A percentile compares a stretch with the other conserved stretches of the same genome.
Evolutionary conservation across 2,329 filamentous ascomycete species (phyloP).

Genomic region (Sporothrix sp.): DNA sequence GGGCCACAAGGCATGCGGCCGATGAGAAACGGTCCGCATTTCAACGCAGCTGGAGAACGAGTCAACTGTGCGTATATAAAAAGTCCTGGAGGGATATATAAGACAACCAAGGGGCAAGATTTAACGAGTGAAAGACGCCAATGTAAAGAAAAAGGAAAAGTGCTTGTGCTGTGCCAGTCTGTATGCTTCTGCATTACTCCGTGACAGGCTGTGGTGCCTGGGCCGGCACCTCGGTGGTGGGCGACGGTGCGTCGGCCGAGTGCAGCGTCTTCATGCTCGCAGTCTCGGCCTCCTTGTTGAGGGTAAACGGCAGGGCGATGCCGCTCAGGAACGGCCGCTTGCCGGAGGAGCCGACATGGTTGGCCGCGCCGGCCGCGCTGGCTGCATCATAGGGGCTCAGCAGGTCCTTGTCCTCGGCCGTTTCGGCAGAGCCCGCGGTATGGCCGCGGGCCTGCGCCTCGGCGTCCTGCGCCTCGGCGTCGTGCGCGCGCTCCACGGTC

Average conservation of each 20-base stretch:
- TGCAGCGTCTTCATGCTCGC: slow-evolving; percentile 62
- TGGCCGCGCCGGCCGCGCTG: slow-evolving; percentile 26
- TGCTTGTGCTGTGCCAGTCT: too few species aligned
- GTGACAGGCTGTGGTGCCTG: too few species aligned
- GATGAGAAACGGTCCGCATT: too few species aligned
- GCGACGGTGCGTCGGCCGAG: slow-evolving; percentile 23
- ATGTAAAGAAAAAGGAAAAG: neutral
- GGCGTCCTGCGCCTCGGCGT: slow-evolving; percentile 31
- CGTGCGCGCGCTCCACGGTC: slow-evolving; percentile 52
- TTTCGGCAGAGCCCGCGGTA: neutral
- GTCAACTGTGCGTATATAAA: too few species aligned
- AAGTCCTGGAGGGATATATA: too few species aligned
- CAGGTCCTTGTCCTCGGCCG: slow-evolving; percentile 29
- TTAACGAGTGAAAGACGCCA: neutral
- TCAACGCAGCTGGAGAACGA: neutral
- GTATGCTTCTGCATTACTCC: too few species aligned
- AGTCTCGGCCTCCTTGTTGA: slow-evolving; percentile 53
- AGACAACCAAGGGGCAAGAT: too few species aligned
- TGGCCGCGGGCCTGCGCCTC: slow-evolving; percentile 18
- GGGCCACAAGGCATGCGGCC: too few species aligned
- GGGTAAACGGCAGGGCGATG: slow-evolving; percentile 62
- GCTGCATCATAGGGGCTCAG: slow-evolving; percentile 31
- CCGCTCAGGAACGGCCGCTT: slow-evolving; percentile 59
- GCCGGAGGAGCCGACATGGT: slow-evolving; percentile 38
- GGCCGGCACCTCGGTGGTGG: neutral